Evolutionary conservation across 2,329 filamentous ascomycete species (phyloP).

Genomic region (Beauveria australis): DNA sequence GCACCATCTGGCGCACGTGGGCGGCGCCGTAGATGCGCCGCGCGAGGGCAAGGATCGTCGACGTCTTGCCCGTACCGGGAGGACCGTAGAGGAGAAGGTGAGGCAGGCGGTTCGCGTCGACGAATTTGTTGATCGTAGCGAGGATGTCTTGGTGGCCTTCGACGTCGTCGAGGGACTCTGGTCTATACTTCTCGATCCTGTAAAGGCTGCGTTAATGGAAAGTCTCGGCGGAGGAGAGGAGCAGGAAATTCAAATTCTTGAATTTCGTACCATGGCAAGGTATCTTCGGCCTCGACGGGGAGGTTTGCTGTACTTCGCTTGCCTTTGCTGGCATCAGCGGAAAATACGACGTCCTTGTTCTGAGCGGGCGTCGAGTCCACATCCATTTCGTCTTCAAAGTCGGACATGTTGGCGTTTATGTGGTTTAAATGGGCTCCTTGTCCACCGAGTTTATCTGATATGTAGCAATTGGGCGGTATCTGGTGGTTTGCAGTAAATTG

Average conservation of each 20-base stretch:
- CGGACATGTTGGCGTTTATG: slow-evolving; percentile 34
- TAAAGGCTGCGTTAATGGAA: neutral
- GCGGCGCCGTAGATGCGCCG: slow-evolving; percentile 84
- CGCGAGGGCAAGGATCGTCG: slow-evolving; percentile 87
- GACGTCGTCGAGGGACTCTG: slow-evolving; percentile 80
- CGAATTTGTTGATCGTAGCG: slow-evolving; percentile 94
- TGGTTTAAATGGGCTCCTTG: neutral
- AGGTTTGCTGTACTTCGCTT: slow-evolving; percentile 90
- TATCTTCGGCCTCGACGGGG: slow-evolving; percentile 88
- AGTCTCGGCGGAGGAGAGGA: neutral
- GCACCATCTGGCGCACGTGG: slow-evolving; percentile 96
- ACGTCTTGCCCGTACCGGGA: slow-evolving; percentile 95
- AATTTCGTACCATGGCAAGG: slow-evolving; percentile 68
- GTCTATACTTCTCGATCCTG: slow-evolving; percentile 96
- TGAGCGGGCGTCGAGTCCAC: slow-evolving; percentile 39
- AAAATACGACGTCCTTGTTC: slow-evolving; percentile 54
- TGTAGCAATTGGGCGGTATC: neutral
- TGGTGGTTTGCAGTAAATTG: neutral
- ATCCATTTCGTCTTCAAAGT: slow-evolving; percentile 55
- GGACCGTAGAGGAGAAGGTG: slow-evolving; percentile 96
- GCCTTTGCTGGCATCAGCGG: slow-evolving; percentile 71
- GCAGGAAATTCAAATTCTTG: no score
- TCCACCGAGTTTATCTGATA: no score
- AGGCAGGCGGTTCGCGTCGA: slow-evolving; percentile 87
- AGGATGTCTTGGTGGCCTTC: slow-evolving; percentile 97